A percentile compares a stretch with the other conserved stretches of the same genome.
phyloP scores from a whole-genome alignment of 768 basidiomycete species.

The Amanita rimosa region DNA sequence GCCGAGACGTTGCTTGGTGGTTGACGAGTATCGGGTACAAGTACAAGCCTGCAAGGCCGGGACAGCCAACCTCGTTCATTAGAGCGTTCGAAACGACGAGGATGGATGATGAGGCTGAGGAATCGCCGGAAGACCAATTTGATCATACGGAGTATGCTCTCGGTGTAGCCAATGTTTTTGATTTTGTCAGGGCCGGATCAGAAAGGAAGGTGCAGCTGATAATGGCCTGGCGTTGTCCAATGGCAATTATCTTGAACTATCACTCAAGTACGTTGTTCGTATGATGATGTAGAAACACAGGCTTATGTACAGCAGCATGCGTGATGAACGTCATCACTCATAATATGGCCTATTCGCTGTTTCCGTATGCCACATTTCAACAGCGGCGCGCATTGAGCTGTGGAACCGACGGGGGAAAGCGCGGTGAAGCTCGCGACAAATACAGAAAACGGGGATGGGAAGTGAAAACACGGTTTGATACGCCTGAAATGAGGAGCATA shows the following conservation, averaged over 20 bases:
- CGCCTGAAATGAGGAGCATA: not conserved
- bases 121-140: no score
- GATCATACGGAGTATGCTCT: not conserved
- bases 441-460: slow-evolving; percentile 26
- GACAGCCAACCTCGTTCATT: not conserved
- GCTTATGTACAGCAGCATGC: slow-evolving; percentile 16
- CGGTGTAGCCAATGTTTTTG: not conserved
- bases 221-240: slow-evolving; percentile 15
- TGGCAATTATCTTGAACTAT: slow-evolving; percentile 16
- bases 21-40: not conserved
- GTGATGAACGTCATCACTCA: slow-evolving; percentile 34
- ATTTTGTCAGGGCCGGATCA: not conserved
- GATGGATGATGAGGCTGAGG: not conserved
- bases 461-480: not conserved
- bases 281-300: not conserved
- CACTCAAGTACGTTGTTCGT: slow-evolving; percentile 14
- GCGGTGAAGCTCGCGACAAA: slow-evolving; percentile 15
- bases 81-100: not conserved
- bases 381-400: slow-evolving; percentile 16
- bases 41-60: not conserved
- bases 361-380: slow-evolving; percentile 28
- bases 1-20: not conserved
- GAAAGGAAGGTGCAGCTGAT: slow-evolving; percentile 26
- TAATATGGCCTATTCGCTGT: slow-evolving; percentile 26
- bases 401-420: not conserved